A percentile compares a stretch with the other conserved stretches of the same genome.
phyloP scores from a whole-genome alignment of 116 monocot species.

The Phalaenopsis hybrid region DNA sequence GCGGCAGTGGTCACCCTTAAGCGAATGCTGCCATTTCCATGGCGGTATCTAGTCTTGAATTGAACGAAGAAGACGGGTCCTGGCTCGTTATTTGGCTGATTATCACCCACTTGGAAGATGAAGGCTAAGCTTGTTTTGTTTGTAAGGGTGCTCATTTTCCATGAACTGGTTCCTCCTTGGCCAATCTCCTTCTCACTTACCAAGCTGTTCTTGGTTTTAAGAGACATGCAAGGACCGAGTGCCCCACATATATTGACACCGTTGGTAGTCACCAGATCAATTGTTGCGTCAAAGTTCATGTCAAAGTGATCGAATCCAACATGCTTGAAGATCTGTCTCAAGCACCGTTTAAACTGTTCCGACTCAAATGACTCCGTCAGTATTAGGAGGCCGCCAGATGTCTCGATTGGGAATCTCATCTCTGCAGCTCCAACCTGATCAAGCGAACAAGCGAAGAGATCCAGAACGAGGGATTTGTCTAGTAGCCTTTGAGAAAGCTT shows the following conservation, averaged over 20 bases:
- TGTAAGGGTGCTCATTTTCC: constrained; percentile 67
- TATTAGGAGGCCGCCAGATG: constrained; percentile 76
- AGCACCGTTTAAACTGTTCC: constrained; percentile 65
- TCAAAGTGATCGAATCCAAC: constrained; percentile 37
- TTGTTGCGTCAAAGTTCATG: constrained; percentile 75
- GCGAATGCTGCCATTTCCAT: constrained; percentile 50
- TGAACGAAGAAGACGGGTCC: constrained; percentile 84
- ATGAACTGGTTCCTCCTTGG: constrained; percentile 57
- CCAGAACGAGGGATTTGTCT: constrained; percentile 66
- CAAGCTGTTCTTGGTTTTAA: constrained; percentile 36
- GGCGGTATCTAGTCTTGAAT: constrained; percentile 70
- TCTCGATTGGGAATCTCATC: constrained; percentile 68
- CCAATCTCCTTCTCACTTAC: constrained; percentile 77
- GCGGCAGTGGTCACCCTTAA: constrained; percentile 85
- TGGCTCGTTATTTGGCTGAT: constrained; percentile 32
- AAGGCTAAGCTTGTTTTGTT: constrained; percentile 77
- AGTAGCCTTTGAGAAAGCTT: constrained; percentile 47
- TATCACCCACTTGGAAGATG: constrained; percentile 48
- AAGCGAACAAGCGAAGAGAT: constrained; percentile 93
- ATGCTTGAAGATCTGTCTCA: constrained; percentile 62
- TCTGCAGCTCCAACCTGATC: constrained; percentile 94
- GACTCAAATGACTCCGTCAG: constrained; percentile 82
- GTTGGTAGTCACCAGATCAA: constrained; percentile 70
- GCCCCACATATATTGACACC: constrained; percentile 87
- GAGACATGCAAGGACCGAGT: constrained; percentile 80